These are phyloP conservation scores for Citrullus mucosospermus DNA, from an alignment of 306 rosid genomes.

Conservation along the genomic window DNA sequence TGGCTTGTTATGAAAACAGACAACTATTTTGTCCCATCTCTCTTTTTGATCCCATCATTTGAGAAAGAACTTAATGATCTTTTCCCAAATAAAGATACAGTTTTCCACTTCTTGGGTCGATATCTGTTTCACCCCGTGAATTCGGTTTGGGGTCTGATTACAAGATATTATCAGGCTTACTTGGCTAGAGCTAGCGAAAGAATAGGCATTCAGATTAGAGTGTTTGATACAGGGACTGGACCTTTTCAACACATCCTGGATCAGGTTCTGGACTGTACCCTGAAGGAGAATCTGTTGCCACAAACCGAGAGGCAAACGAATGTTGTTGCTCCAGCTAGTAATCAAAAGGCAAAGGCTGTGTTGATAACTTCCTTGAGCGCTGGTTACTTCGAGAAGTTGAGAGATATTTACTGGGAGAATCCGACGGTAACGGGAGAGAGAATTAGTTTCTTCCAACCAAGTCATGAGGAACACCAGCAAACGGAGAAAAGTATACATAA, in stretches of 20 bases:
- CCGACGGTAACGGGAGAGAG: conserved; percentile 53
- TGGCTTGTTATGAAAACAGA: conserved; percentile 64
- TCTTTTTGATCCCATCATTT: conserved; percentile 56
- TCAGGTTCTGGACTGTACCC: conserved; percentile 47
- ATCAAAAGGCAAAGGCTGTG: conserved; percentile 34
- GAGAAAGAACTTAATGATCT: conserved; percentile 44
- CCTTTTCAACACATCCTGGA: conserved; percentile 55
- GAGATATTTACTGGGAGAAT: conserved; percentile 54
- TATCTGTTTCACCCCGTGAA: conserved; percentile 60
- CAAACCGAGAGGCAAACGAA: conserved; percentile 15
- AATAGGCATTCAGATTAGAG: conserved; percentile 64
- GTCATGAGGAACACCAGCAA: conserved; percentile 65
- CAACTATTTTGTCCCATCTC: conserved; percentile 57
- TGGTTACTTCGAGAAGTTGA: conserved; percentile 47
- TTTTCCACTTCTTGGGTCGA: conserved; percentile 71
- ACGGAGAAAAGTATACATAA: conserved; percentile 45
- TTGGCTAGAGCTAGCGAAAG: conserved; percentile 46
- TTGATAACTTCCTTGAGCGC: conserved; percentile 52
- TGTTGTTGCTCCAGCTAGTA: conserved; percentile 9
- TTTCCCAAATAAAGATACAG: conserved; percentile 53
- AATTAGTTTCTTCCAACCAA: conserved; percentile 54
- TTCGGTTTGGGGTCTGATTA: conserved; percentile 61
- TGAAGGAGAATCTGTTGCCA: conserved; percentile 44
- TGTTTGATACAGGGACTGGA: conserved; percentile 45
- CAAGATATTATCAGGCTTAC: conserved; percentile 51